Base-by-base conservation (phyloP, 2,329 filamentous ascomycete species). In the Dendryphion nanum region DNA sequence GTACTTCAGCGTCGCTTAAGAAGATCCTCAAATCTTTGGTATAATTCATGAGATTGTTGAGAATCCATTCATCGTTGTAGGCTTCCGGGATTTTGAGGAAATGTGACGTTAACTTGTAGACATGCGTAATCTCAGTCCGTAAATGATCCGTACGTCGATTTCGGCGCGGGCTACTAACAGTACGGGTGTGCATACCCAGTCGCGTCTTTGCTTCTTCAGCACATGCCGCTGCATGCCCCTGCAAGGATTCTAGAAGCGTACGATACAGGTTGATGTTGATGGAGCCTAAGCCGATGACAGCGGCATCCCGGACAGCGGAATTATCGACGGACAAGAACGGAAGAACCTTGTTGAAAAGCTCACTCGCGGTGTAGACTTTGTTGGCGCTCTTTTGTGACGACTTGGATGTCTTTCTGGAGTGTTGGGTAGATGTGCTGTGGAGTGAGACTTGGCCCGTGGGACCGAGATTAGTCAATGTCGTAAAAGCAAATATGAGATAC, bases 401-500 rank as follows among this genome's bases (percentile, higher is more conserved):
- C 48, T 83, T 85, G 2, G 93, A 96, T 3, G 79, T 79, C 62
- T 94, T 95, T 30, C 91, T 80, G 4, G 81, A 77, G 64, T 97
- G 91, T 47, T 94, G 85, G 24, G 76, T 76, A 44, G 77, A 77
- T 51, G 75, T 75, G 5, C 71, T 66, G 2, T 72, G 72, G 10
- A 75, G 72, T 19, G 83, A 73, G 38, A 82, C 79, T 16, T 79
- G 74, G 15, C 74, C 81, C 15, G 43, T 54, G 20, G 47, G 38
- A 7, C 89, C 89, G 7, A 88, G 79, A 50, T 93, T 93, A 24
- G 87, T 90, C 40, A 98, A 74, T 0, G 93, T 97, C 7, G 91
- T 95, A 67, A 94, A 98, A 7, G 91, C 93, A 69, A 98, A 96
- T 38, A 96, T 90, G 18, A 98, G 76, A 63, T 97, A 97, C 2